Evolutionary conservation across 192 early-diverging fungal genomes (phyloP), one percentile per base, ranked within the genome.

Genomic region (Gonapodya sp.): DNA sequence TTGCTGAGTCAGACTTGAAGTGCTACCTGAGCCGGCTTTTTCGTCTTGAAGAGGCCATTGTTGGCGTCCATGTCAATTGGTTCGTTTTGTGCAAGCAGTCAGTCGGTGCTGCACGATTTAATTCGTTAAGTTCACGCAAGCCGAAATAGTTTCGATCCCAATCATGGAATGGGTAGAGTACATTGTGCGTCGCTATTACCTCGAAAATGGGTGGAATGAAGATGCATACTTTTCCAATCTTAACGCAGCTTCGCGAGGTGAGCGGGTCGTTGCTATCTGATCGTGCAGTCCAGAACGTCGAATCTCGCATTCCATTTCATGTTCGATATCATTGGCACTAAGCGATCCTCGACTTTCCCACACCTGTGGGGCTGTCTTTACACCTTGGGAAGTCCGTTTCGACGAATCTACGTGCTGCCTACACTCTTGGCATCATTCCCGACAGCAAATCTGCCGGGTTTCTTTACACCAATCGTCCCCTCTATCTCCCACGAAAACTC

Each of bases 141-240:
- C n/a, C n/a, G n/a, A n/a, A n/a, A n/a, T n/a, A n/a, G n/a, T n/a
- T n/a, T n/a, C n/a, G n/a, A n/a, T 64, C 46, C 8, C 46, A 16
- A 77, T 77, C 8, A 18, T 77, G 30, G 75, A 77, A 14, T 77
- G 75, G 30, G 8, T 77, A 14, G 75, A 77, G 34, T 77, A 18
- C 30, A 33, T 34, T 33, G 75, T 77, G 75, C 16, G 75, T 8
- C 18, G 34, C 2, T 34, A 94, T 85, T 94, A 94, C 83, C 86
- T 88, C 18, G 85, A 90, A 18, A 92, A 90, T 1, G 85, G 87
- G 34, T 97, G 94, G 94, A 92, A 93, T 83, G 93, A 94, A 74
- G 88, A 92, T 79, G 93, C 92, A 81, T 92, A 92, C 80, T 97
- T 95, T 82, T 92, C 94, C 35, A 93, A 94, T 82, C 86, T 97